phyloP scores from a whole-genome alignment of 257 asterid species.

The Plectranthus barbatus region DNA sequence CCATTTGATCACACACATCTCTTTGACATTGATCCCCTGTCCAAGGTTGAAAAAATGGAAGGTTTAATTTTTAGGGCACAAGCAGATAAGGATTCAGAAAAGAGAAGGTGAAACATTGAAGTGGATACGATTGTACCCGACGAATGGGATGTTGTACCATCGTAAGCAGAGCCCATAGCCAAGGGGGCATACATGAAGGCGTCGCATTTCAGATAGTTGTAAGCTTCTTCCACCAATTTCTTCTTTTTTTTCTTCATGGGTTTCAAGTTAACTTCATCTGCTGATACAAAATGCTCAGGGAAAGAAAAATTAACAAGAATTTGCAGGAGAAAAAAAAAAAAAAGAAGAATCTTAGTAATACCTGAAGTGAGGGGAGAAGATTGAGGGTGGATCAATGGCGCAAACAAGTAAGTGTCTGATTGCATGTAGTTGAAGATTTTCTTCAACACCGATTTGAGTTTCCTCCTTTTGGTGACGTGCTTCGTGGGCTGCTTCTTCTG shows the following conservation, averaged over 20 bases:
- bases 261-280: conserved; percentile 21
- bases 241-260: conserved; percentile 7
- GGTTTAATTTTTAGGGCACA: too few species aligned
- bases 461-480: conserved; percentile 16
- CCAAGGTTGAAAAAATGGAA: not conserved
- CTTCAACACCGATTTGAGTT: conserved; percentile 9
- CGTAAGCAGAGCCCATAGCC: not conserved
- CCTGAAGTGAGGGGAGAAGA: conserved; percentile 10
- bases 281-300: not conserved
- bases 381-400: conserved; percentile 27
- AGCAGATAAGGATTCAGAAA: too few species aligned
- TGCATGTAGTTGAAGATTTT: conserved; percentile 31
- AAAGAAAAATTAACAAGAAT: not conserved
- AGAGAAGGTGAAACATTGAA: too few species aligned
- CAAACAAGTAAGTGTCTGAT: conserved; percentile 44
- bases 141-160: not conserved
- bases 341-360: not conserved
- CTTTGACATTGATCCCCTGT: not conserved
- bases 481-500: conserved; percentile 19
- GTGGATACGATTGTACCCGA: conserved; percentile 13
- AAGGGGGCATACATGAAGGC: conserved; percentile 45
- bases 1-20: not conserved
- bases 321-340: not conserved
- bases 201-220: conserved; percentile 35
- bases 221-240: conserved; percentile 9